phyloP scores from a whole-genome alignment of 345 rosid species.

The Hibiscus trionum region DNA sequence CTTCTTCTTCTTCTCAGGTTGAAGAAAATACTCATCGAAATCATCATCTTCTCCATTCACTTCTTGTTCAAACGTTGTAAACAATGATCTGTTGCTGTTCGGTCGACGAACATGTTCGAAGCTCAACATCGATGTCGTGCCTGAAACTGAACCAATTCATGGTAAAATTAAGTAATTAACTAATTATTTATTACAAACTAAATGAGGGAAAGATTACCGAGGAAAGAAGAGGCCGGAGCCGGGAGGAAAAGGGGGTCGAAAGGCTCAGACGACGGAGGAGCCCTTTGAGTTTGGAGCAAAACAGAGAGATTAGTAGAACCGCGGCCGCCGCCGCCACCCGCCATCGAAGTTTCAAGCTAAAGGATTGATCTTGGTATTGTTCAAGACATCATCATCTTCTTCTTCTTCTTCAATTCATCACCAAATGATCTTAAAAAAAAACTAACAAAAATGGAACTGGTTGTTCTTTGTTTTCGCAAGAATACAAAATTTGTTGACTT shows the following conservation, averaged over 20 bases:
- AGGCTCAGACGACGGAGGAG: slow-evolving; percentile 31
- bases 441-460: not conserved
- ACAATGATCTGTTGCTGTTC: slow-evolving; percentile 19
- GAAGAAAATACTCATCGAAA: slow-evolving; percentile 36
- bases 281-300: slow-evolving; percentile 38
- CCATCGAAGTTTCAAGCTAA: slow-evolving; percentile 24
- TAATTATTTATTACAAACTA: not conserved
- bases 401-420: not conserved
- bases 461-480: not conserved
- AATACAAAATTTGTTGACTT: not conserved
- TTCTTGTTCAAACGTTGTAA: slow-evolving; percentile 29
- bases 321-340: slow-evolving; percentile 29
- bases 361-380: not conserved
- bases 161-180: too few relatives aligned
- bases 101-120: slow-evolving; percentile 30
- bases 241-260: slow-evolving; percentile 38
- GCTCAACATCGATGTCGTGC: slow-evolving; percentile 41
- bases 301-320: slow-evolving; percentile 22
- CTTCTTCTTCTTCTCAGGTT: slow-evolving; percentile 51
- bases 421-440: slow-evolving; percentile 2
- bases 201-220: slow-evolving; percentile 18
- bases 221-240: slow-evolving; percentile 24
- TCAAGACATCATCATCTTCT: slow-evolving; percentile 16
- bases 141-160: slow-evolving; percentile 11
- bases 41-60: slow-evolving; percentile 46